These are phyloP conservation scores for Chaetoceros muelleri DNA, from an alignment of 108 stramenopile species.

Conservation along the genomic window DNA sequence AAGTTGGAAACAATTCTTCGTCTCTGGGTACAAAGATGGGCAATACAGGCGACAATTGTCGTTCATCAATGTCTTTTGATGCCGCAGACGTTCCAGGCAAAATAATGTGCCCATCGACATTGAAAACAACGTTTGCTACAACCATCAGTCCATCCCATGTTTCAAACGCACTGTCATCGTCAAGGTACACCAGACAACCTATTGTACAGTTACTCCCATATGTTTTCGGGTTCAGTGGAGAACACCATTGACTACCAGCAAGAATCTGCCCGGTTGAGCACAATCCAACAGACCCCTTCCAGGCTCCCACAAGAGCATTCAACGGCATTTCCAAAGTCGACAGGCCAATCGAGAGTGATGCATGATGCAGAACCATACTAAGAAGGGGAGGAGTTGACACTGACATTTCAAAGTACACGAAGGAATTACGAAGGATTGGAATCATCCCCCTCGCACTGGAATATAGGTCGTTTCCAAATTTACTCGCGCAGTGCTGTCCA, in stretches of 20 bases:
- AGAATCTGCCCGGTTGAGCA: conserved; percentile 90
- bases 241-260: conserved; percentile 69
- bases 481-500: conserved; percentile 77
- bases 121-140: conserved; percentile 79
- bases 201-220: conserved; percentile 81
- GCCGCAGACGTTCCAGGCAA: conserved; percentile 10
- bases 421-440: conserved; percentile 85
- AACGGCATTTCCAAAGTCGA: conserved; percentile 94
- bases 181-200: conserved; percentile 87
- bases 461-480: conserved; percentile 77
- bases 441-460: conserved; percentile 80
- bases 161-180: conserved; percentile 75
- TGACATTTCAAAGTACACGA: conserved; percentile 91
- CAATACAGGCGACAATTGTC: conserved; percentile 23
- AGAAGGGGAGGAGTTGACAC: conserved; percentile 34
- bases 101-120: conserved; percentile 63
- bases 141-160: conserved; percentile 89
- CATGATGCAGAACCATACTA: conserved; percentile 14
- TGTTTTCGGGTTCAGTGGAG: conserved; percentile 38
- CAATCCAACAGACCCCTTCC: conserved; percentile 86
- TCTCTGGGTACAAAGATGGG: conserved; percentile 72
- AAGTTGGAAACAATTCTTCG: conserved; percentile 87
- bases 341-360: conserved; percentile 79
- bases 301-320: conserved; percentile 88
- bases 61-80: background rate